A percentile compares a stretch with the other conserved stretches of the same genome.
These are phyloP conservation scores for Nemania sp. DNA, from an alignment of 2,329 filamentous ascomycete species.

Conservation along the genomic window DNA sequence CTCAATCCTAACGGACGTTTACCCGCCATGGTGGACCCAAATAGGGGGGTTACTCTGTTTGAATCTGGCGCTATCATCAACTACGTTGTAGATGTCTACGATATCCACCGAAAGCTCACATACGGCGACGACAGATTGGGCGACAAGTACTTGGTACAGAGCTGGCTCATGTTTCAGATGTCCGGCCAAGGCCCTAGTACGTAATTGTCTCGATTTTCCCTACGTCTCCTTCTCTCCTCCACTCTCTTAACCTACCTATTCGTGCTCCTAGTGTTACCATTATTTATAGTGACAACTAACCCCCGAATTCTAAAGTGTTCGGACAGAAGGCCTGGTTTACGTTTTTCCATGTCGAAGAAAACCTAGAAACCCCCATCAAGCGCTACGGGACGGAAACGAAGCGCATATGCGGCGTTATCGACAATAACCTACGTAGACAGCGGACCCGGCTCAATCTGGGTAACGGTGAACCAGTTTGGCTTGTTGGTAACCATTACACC, in stretches of 20 bases:
- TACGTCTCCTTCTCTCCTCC: background rate
- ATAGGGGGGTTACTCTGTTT: conserved; percentile 60
- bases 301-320: conserved; percentile 13
- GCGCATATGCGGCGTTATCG: conserved; percentile 37
- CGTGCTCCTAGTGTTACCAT: too few relatives aligned
- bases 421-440: conserved; percentile 31
- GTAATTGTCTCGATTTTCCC: background rate
- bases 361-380: conserved; percentile 43
- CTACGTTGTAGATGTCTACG: conserved; percentile 61
- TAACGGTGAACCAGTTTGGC: conserved; percentile 38
- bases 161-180: conserved; percentile 57
- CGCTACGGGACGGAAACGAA: conserved; percentile 46
- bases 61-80: conserved; percentile 64
- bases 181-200: conserved; percentile 56
- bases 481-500: conserved; percentile 43
- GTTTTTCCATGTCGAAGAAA: conserved; percentile 51
- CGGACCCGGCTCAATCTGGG: conserved; percentile 14
- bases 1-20: conserved; percentile 54
- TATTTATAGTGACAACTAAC: background rate
- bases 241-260: too few relatives aligned
- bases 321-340: conserved; percentile 54
- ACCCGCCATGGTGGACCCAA: conserved; percentile 54
- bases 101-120: conserved; percentile 56
- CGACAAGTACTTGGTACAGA: conserved; percentile 55
- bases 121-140: conserved; percentile 53